Base-by-base conservation (phyloP, 2,329 filamentous ascomycete genomes). In the Diaporthe helianthi region DNA sequence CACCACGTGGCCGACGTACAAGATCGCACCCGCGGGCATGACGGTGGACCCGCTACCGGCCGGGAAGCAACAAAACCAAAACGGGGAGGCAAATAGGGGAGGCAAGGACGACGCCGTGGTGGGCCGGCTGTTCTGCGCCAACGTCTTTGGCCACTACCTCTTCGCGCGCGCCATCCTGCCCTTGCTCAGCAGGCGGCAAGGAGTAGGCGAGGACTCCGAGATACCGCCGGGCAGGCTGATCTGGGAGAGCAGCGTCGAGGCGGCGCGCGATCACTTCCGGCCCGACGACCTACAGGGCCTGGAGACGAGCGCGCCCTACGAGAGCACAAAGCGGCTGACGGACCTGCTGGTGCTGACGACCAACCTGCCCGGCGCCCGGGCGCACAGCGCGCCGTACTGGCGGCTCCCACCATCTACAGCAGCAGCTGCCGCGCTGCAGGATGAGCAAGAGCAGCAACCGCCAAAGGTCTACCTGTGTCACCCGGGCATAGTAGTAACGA, bases 91-190 rank as follows among this genome's bases (percentile, higher is more conserved):
- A 1, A 29, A 76, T 17, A 38, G 13, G 36, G 76, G 79, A 3
- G 31, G 77, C 79, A 71, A 64, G 73, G 65, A 64, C 13, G 74
- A 81, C 19, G 2, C 36, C 36, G 87, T 89, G 6, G 82, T 99
- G 0, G 94, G 93, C 3, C 86, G 93, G 73, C 89, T 97, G 22
- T 99, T 98, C 78, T 92, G 91, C 78, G 91, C 95, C 61, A 98
- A 98, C 77, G 87, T 97, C 36, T 98, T 99, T 77, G 96, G 96
- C 0, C 96, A 99, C 81, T 98, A 99, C 78, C 82, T 98, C 76
- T 88, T 99, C 29, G 88, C 89, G 19, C 94, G 97, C 78, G 89
- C 91, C 76, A 85, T 98, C 13, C 86, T 92, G 73, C 91, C 93
- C 0, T 83, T 98, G 13, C 85, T 99, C 74, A 81, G 83, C 75